A percentile compares a stretch with the other conserved stretches of the same genome.
phyloP scores from a whole-genome alignment of 176 grass and related monocot species.

The Aegilops speltoides region DNA sequence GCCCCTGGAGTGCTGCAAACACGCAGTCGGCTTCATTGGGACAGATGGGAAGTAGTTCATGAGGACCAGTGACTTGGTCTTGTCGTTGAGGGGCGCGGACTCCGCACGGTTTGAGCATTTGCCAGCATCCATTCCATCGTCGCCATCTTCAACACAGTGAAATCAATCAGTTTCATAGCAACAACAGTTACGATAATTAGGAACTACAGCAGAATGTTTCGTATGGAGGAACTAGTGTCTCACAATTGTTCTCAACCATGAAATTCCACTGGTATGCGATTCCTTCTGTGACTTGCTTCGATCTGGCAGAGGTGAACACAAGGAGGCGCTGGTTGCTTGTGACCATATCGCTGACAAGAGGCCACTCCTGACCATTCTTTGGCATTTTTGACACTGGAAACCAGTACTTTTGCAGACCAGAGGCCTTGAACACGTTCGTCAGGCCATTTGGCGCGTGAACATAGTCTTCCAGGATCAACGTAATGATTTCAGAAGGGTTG shows the following conservation, averaged over 20 bases:
- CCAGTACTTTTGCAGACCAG: constrained; percentile 74
- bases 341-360: constrained; percentile 75
- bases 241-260: constrained; percentile 97
- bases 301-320: constrained; percentile 72
- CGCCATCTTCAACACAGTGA: constrained; percentile 47
- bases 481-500: constrained; percentile 85
- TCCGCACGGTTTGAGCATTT: constrained; percentile 65
- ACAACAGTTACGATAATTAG: neutral
- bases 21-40: constrained; percentile 42
- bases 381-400: constrained; percentile 89
- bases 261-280: constrained; percentile 96
- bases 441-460: constrained; percentile 66
- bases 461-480: constrained; percentile 83
- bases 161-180: neutral
- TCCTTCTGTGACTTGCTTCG: constrained; percentile 71
- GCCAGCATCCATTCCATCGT: constrained; percentile 69
- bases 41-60: constrained; percentile 69
- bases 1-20: constrained; percentile 39
- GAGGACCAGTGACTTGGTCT: constrained; percentile 68
- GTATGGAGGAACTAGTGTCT: neutral
- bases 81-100: constrained; percentile 54
- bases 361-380: constrained; percentile 68
- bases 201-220: neutral
- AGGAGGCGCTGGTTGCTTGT: constrained; percentile 59
- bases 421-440: constrained; percentile 65